Conservation (phyloP, 2,329 filamentous ascomycete species). For the Fonsecaea pugnacius region DNA sequence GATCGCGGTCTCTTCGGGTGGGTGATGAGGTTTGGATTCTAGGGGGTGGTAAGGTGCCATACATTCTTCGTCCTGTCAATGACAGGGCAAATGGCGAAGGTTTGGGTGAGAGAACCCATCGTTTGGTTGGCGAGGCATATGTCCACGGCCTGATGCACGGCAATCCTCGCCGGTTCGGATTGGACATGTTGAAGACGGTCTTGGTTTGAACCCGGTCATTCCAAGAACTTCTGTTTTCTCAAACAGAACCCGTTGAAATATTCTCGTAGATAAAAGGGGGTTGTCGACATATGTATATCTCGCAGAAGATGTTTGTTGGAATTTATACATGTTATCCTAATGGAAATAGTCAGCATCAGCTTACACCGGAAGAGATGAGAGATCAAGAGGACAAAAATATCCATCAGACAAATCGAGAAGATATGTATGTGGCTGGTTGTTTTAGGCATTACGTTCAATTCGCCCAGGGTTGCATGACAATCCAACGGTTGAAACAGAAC, state of each 20-base stretch:
- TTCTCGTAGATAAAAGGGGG: not conserved
- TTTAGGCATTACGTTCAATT: constrained; percentile 30
- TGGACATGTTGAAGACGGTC: constrained; percentile 12
- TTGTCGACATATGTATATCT: not conserved
- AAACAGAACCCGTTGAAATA: not conserved
- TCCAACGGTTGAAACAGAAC: constrained; percentile 19
- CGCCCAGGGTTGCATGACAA: constrained; percentile 21
- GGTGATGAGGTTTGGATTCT: constrained; percentile 24
- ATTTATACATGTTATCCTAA: not conserved
- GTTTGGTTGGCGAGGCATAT: constrained; percentile 24
- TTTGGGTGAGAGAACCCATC: not conserved
- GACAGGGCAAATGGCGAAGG: not conserved
- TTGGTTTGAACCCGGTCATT: constrained; percentile 10
- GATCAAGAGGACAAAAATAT: not conserved
- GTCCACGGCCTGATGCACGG: constrained; percentile 25
- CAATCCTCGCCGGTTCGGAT: constrained; percentile 11
- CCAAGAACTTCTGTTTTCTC: not conserved
- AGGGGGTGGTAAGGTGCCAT: constrained; percentile 21
- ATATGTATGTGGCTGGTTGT: constrained; percentile 27
- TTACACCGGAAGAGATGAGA: not conserved
- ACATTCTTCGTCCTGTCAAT: constrained; percentile 16
- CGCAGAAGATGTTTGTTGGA: not conserved
- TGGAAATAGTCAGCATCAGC: constrained; percentile 11
- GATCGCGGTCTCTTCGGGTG: constrained; percentile 9
- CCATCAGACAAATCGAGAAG: constrained; percentile 34